Conservation (phyloP, 1,284 basidiomycete species). For the Ustilago trichophora region DNA sequence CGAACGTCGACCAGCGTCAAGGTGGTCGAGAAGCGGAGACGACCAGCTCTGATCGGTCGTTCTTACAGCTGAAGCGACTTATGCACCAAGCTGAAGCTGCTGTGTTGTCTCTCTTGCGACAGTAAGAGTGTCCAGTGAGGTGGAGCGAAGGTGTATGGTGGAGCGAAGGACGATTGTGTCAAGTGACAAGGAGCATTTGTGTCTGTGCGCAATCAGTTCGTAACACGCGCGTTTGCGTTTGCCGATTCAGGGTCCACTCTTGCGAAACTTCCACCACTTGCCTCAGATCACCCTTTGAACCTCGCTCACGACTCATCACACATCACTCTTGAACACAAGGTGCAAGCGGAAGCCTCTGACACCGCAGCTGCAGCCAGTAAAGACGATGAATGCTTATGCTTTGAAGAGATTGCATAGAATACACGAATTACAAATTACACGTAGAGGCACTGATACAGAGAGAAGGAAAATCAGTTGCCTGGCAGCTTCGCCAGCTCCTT, state of each 20-base stretch:
- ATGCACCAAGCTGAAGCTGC: too few species aligned
- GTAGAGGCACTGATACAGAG: background rate
- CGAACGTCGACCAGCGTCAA: too few species aligned
- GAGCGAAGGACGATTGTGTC: background rate
- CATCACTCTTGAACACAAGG: too few species aligned
- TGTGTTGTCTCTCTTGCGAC: too few species aligned
- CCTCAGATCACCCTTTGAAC: background rate
- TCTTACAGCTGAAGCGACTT: too few species aligned
- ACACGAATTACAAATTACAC: slow-evolving; percentile 2
- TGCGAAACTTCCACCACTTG: background rate
- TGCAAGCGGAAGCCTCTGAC: too few species aligned
- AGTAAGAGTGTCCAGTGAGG: too few species aligned
- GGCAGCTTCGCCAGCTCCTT: slow-evolving; percentile 13
- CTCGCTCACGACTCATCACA: too few species aligned
- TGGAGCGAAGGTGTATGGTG: too few species aligned
- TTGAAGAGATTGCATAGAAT: background rate
- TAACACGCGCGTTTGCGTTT: slow-evolving; percentile 6
- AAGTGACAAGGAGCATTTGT: background rate
- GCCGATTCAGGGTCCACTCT: slow-evolving; percentile 12
- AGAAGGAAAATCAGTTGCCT: slow-evolving; percentile 8
- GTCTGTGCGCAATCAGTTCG: slow-evolving; percentile 22
- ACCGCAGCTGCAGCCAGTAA: too few species aligned
- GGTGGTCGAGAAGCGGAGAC: too few species aligned
- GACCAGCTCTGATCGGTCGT: too few species aligned
- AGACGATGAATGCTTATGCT: background rate